phyloP scores from a whole-genome alignment of 2,329 filamentous ascomycete genomes.

The Anisogramma anomala region DNA sequence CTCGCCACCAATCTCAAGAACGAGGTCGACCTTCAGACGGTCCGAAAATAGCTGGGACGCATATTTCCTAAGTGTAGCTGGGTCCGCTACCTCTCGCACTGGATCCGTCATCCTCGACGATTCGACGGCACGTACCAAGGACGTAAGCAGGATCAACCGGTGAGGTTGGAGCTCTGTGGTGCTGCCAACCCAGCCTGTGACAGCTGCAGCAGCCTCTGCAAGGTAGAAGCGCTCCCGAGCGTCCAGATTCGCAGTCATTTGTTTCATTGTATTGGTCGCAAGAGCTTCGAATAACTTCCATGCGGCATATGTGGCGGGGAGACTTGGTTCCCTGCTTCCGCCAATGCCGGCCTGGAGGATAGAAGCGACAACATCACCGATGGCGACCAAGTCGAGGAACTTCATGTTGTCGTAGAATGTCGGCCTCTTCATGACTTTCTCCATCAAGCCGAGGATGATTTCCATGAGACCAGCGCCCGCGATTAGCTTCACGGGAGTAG shows the following conservation, averaged over 20 bases:
- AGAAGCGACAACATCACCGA: slow-evolving; percentile 19
- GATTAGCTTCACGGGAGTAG: slow-evolving; percentile 12
- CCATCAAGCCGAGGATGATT: slow-evolving; percentile 32
- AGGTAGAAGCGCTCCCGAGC: slow-evolving; percentile 15
- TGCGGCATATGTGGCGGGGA: slow-evolving; percentile 1
- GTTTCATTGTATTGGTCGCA: slow-evolving; percentile 8
- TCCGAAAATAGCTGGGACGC: slow-evolving; percentile 1
- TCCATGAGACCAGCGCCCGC: slow-evolving; percentile 17
- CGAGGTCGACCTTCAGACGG: neutral
- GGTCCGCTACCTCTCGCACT: neutral
- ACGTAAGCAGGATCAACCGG: slow-evolving; percentile 6
- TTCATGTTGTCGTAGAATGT: slow-evolving; percentile 39
- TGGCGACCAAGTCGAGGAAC: slow-evolving; percentile 26
- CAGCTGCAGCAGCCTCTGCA: slow-evolving; percentile 2
- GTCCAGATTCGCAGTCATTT: slow-evolving; percentile 15
- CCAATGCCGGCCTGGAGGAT: neutral
- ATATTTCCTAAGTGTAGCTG: neutral
- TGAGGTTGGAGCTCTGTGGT: slow-evolving; percentile 1
- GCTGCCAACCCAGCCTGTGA: slow-evolving; percentile 1
- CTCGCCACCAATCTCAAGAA: too few species aligned
- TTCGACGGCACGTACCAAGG: slow-evolving; percentile 4
- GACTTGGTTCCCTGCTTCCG: neutral
- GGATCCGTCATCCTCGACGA: slow-evolving; percentile 2
- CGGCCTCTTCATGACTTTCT: slow-evolving; percentile 38
- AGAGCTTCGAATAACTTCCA: slow-evolving; percentile 11